phyloP scores from a whole-genome alignment of 495 filamentous ascomycete genomes.

The Letharia columbiana region DNA sequence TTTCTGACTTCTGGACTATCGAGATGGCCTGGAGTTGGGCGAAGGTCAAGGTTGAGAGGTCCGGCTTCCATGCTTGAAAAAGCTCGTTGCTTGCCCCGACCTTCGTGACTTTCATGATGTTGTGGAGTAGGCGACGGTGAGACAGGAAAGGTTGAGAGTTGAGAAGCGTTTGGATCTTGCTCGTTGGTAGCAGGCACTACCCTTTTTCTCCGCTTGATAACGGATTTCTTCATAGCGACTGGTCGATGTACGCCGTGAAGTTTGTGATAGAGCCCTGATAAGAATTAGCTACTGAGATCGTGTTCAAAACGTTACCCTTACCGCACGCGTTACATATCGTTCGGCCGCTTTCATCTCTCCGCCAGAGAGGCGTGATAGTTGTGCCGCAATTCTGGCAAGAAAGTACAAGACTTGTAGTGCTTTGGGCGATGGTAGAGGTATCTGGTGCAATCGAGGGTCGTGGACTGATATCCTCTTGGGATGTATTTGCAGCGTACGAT shows the following conservation, averaged over 20 bases:
- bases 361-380: slow-evolving; percentile 92
- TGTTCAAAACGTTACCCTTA: slow-evolving; percentile 37
- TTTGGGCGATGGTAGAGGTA: slow-evolving; percentile 23
- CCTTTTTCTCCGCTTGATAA: slow-evolving; percentile 92
- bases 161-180: slow-evolving; percentile 23
- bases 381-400: slow-evolving; percentile 97
- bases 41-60: slow-evolving; percentile 17
- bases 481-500: slow-evolving; percentile 13
- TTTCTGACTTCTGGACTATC: slow-evolving; percentile 37
- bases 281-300: slow-evolving; percentile 25
- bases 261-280: slow-evolving; percentile 86
- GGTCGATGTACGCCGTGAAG: slow-evolving; percentile 89
- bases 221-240: slow-evolving; percentile 91
- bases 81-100: slow-evolving; percentile 15
- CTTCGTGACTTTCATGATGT: slow-evolving; percentile 29
- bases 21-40: slow-evolving; percentile 17
- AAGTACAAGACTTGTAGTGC: slow-evolving; percentile 62
- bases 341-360: slow-evolving; percentile 88
- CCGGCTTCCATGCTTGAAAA: slow-evolving; percentile 12
- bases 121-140: slow-evolving; percentile 33
- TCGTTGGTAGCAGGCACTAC: slow-evolving; percentile 76
- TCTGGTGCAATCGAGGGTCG: slow-evolving; percentile 18
- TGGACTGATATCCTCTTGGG: slow-evolving; percentile 26
- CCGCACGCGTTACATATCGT: slow-evolving; percentile 99
- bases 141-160: slow-evolving; percentile 20